Base-by-base conservation (phyloP, 768 basidiomycete species). In the Rhizopogon vinicolor region DNA sequence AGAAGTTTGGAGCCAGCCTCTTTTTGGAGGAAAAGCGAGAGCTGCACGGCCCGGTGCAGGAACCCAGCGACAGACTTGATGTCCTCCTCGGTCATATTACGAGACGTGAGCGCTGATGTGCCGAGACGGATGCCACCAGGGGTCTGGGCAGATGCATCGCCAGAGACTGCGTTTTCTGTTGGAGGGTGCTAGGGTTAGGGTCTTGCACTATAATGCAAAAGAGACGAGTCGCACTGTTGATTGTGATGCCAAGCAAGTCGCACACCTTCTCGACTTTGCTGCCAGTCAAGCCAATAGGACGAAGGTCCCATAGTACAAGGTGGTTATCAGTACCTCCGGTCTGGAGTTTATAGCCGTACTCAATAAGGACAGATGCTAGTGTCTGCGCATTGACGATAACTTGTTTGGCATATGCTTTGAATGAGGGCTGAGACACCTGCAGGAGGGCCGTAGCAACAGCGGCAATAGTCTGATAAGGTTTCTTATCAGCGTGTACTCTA, bases 191-290 rank as follows among this genome's bases (percentile, higher is more conserved):
- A 22, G 37, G 1, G 31, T 49, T 7, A 49, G 35, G 22, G 16
- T 25, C 22, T 25, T 25, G 19, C 14, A 25, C 10, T 5, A 22
- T 22, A 2, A 41, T 16, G 40, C 39, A 5, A 29, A 25, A 51
- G 49, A 52, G 13, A 25, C 46, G 35, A 3, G 31, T 73, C 89
- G 63, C 62, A 92, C 91, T 93, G 78, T 94, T 93, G 74, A 98
- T 93, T 33, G 95, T 98, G 70, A 98, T 97, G 56, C 93, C 93
- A 72, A 93, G 85, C 50, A 97, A 80, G 70, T 98, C 96, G 72
- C 97, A 97, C 63, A 99, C 84, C 80, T 97, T 98, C 80, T 98
- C 96, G 55, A 99, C 86, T 75, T 98, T 98, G 78, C 87, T 91
- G 49, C 97, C 97, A n/a, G 97, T 98, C 68, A 98, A 76, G 48